Evolutionary conservation across 202 grass and related monocot genomes (phyloP), one percentile per base, ranked within the genome.

Genomic region (Musa balbisiana): DNA sequence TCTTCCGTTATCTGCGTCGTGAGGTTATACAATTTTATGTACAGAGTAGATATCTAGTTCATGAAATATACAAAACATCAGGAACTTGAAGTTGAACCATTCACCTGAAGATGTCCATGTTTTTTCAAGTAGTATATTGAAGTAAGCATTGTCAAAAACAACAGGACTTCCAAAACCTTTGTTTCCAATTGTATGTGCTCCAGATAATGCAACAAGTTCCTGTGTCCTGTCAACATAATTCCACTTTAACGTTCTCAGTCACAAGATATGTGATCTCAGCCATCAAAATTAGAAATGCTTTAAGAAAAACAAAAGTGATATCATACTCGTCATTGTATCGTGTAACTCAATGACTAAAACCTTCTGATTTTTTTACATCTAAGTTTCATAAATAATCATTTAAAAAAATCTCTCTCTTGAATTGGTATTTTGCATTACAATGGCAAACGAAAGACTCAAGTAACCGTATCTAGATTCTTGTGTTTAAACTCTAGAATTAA

Each of bases 151-250:
- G 53, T 94, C 83, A 53, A 98, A 98, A 75, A 75, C 9, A 82
- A 64, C 68, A 69, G 94, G 91, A 75, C 80, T 88, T 66, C 88
- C 87, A 11, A 98, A 98, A 52, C 94, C 94, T 82, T 98, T 93
- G 25, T 85, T 82, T 70, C 94, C 94, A 70, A 98, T 87, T 80
- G 88, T 93, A 87, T 93, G 91, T 67, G 94, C 91, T 79, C 91
- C 91, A 71, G 91, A 98, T 80, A 98, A 83, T 56, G 67, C 87
- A 15, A 98, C 88, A 83, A 93, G 72, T 73, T 93, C 90, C 59
- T 83, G 85, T n/a, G 81, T 58, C 74, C 91, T 98, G 78, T 70
- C 51, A 76, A 86, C 52, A 33, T 53, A n/a, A 8, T 75, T 58
- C 50, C 11, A 52, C 10, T 52, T 64, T 49, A 52, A 52, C 24